Evolutionary conservation across 2,329 filamentous ascomycete species (phyloP).

Genomic region (Magnaporthiopsis rhizophila): DNA sequence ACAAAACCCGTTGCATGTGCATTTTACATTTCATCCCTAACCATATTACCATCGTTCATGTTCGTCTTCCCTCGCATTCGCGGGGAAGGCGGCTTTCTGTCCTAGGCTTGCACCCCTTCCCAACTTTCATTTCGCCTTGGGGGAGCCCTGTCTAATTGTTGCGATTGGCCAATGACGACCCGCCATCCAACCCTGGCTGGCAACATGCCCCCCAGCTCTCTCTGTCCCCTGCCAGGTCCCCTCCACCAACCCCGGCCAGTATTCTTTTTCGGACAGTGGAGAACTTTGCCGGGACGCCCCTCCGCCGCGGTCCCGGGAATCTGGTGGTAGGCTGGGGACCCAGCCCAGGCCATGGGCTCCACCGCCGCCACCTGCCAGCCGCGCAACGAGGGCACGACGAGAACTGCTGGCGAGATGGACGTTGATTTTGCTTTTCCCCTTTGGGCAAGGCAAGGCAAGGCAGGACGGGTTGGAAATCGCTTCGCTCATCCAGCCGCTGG

Average conservation of each 20-base stretch:
- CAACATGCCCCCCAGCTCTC: too few relatives aligned
- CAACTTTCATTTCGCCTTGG: background rate
- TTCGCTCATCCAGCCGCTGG: too few relatives aligned
- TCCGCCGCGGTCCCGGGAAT: background rate
- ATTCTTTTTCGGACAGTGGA: background rate
- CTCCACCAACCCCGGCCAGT: background rate
- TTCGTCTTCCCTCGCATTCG: background rate
- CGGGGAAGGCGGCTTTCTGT: background rate
- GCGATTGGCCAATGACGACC: background rate
- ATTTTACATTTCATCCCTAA: background rate
- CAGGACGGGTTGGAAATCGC: too few relatives aligned
- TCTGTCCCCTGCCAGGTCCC: background rate
- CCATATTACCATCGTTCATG: too few relatives aligned
- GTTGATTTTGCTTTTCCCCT: background rate
- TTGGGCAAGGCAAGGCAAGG: too few relatives aligned
- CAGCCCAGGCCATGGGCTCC: background rate
- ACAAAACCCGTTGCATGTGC: background rate
- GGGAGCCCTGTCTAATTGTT: background rate
- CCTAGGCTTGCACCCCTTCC: background rate
- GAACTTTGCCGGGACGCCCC: too few relatives aligned
- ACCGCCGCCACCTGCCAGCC: background rate
- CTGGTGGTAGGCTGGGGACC: background rate
- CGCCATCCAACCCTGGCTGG: background rate
- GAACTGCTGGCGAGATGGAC: too few relatives aligned
- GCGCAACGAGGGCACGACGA: background rate